phyloP scores from a whole-genome alignment of 345 rosid genomes.

The Citropsis articulata region DNA sequence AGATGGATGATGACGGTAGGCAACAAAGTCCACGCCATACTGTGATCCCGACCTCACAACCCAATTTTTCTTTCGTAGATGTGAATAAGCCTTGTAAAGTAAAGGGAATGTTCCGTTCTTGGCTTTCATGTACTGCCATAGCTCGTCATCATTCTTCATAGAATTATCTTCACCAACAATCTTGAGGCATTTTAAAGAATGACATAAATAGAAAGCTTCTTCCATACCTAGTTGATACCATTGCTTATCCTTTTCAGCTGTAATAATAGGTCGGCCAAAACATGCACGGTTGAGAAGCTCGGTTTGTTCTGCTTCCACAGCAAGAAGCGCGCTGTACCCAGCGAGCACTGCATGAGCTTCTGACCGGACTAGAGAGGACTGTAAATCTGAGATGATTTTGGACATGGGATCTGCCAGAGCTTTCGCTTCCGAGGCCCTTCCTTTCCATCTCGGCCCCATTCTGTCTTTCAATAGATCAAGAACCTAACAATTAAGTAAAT shows the following conservation, averaged over 20 bases:
- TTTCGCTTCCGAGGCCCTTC: constrained; percentile 63
- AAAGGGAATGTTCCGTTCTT: constrained; percentile 50
- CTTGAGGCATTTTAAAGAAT: constrained; percentile 61
- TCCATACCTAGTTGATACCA: constrained; percentile 73
- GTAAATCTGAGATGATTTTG: constrained; percentile 47
- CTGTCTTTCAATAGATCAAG: not conserved
- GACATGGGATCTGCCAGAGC: constrained; percentile 82
- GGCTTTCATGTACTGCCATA: constrained; percentile 53
- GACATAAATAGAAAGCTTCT: constrained; percentile 70
- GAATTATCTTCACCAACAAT: constrained; percentile 33
- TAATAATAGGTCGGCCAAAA: constrained; percentile 56
- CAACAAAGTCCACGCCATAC: constrained; percentile 80
- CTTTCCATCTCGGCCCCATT: constrained; percentile 91
- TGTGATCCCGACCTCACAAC: constrained; percentile 66
- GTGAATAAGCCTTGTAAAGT: constrained; percentile 68
- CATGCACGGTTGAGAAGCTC: constrained; percentile 67
- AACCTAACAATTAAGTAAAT: not conserved
- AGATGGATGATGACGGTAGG: constrained; percentile 78
- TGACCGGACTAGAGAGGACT: constrained; percentile 43
- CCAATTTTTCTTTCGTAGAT: constrained; percentile 72
- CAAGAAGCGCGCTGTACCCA: constrained; percentile 53
- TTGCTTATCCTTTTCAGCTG: constrained; percentile 60
- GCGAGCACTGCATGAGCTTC: constrained; percentile 44
- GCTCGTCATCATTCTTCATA: constrained; percentile 32
- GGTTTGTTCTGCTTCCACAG: constrained; percentile 42